Evolutionary conservation across 768 basidiomycete species (phyloP).

Genomic region (Butyriboletus loyo): DNA sequence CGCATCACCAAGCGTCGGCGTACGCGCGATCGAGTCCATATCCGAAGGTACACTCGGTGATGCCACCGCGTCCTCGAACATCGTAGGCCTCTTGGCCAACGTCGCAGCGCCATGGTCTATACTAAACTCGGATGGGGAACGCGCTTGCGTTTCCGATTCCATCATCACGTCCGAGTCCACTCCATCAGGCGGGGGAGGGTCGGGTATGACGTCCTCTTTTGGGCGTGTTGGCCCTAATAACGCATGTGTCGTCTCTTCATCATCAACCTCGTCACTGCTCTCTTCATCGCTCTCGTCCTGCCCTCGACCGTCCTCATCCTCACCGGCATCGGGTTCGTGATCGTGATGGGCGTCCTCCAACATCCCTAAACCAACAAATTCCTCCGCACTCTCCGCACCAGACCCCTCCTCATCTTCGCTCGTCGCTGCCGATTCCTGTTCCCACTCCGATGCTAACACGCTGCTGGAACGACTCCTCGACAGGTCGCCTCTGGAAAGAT

Average conservation of each 20-base stretch:
- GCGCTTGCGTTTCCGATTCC: not conserved
- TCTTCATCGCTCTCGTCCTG: constrained; percentile 39
- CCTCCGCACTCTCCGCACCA: constrained; percentile 31
- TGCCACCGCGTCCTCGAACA: constrained; percentile 15
- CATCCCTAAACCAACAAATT: constrained; percentile 35
- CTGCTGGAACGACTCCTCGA: constrained; percentile 61
- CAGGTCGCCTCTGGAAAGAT: constrained; percentile 51
- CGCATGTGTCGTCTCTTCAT: constrained; percentile 28
- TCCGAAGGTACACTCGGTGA: constrained; percentile 28
- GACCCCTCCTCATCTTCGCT: constrained; percentile 28
- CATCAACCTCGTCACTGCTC: constrained; percentile 38
- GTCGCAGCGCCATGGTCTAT: not conserved
- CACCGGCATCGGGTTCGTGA: not conserved
- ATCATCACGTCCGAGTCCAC: constrained; percentile 1
- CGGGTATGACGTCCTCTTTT: not conserved
- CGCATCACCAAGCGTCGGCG: constrained; percentile 19
- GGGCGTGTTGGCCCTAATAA: constrained; percentile 17
- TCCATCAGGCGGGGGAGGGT: not conserved
- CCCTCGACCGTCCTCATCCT: constrained; percentile 6
- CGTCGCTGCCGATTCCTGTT: constrained; percentile 9
- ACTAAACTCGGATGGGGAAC: constrained; percentile 12
- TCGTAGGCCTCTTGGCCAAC: not conserved
- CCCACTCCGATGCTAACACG: constrained; percentile 32
- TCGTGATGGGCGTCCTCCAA: constrained; percentile 12
- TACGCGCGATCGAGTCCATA: constrained; percentile 24